These are phyloP conservation scores for Pseudonitzschia pungens DNA, from an alignment of 108 stramenopile species.

Conservation along the genomic window DNA sequence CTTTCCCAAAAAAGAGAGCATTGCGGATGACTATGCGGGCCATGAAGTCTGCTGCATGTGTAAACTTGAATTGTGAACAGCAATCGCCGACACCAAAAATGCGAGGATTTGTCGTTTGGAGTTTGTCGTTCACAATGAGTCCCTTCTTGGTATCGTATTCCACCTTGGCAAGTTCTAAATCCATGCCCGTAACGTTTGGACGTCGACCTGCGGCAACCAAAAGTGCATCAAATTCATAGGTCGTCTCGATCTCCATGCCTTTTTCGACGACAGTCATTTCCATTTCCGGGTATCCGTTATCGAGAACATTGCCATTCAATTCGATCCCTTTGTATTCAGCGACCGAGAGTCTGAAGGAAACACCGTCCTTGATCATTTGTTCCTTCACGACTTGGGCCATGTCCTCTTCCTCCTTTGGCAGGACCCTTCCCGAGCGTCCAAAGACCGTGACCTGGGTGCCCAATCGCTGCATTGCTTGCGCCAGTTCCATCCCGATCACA, in stretches of 20 bases:
- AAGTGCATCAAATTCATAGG: constrained; percentile 59
- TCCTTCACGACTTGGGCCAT: constrained; percentile 58
- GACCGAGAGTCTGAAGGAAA: constrained; percentile 47
- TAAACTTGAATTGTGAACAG: constrained; percentile 80
- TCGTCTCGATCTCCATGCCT: constrained; percentile 26
- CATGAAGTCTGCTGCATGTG: constrained; percentile 89
- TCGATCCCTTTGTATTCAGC: constrained; percentile 48
- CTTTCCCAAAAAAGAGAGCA: constrained; percentile 81
- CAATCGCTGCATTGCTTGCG: constrained; percentile 84
- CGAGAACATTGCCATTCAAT: constrained; percentile 46
- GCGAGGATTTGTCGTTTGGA: constrained; percentile 66
- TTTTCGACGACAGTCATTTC: constrained; percentile 43
- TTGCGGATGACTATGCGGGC: constrained; percentile 84
- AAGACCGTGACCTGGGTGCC: constrained; percentile 78
- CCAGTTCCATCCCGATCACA: constrained; percentile 88
- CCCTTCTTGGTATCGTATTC: constrained; percentile 69
- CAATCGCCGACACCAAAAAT: constrained; percentile 87
- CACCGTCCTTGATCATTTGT: constrained; percentile 63
- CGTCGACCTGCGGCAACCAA: constrained; percentile 82
- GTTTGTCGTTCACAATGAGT: constrained; percentile 75
- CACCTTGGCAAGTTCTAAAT: constrained; percentile 80
- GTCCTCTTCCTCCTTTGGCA: constrained; percentile 79
- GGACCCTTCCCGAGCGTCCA: constrained; percentile 62
- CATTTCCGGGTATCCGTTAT: constrained; percentile 50
- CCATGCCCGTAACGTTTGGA: constrained; percentile 84